These are phyloP conservation scores for Solanum peruvianum DNA, from an alignment of 257 asterid species.

Conservation along the genomic window DNA sequence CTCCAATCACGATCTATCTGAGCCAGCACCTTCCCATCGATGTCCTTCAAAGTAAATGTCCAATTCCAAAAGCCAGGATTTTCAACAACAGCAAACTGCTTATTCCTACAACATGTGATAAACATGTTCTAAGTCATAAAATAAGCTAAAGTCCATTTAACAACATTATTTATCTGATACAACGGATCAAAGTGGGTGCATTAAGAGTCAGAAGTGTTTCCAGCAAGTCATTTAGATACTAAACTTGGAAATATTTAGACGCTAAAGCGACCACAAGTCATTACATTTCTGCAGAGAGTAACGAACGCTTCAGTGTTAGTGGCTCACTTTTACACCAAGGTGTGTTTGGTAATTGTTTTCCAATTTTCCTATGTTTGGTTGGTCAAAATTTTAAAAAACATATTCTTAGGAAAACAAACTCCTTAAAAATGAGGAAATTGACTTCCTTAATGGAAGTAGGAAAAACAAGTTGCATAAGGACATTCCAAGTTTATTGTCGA, in stretches of 20 bases:
- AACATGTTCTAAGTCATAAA: neutral
- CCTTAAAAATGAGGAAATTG: neutral
- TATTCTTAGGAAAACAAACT: neutral
- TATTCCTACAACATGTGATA: constrained; percentile 40
- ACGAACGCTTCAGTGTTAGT: neutral
- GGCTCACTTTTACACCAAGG: neutral
- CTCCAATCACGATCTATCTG: constrained; percentile 97
- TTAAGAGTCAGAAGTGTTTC: neutral
- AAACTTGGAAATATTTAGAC: neutral
- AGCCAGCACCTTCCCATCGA: constrained; percentile 82
- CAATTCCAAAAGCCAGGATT: constrained; percentile 96
- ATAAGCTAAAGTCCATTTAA: neutral
- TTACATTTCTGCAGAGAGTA: neutral
- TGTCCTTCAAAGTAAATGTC: constrained; percentile 90
- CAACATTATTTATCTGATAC: neutral
- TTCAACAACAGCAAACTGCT: constrained; percentile 90
- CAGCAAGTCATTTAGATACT: neutral
- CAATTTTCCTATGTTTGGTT: neutral
- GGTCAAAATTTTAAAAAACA: neutral
- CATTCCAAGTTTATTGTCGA: neutral
- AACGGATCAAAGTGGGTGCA: neutral
- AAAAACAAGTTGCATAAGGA: neutral
- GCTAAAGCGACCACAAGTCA: neutral
- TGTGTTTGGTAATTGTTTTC: neutral
- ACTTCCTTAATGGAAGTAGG: neutral